phyloP scores from a whole-genome alignment of 1,139 yeast species.

The Meyerozyma guilliermondii region DNA sequence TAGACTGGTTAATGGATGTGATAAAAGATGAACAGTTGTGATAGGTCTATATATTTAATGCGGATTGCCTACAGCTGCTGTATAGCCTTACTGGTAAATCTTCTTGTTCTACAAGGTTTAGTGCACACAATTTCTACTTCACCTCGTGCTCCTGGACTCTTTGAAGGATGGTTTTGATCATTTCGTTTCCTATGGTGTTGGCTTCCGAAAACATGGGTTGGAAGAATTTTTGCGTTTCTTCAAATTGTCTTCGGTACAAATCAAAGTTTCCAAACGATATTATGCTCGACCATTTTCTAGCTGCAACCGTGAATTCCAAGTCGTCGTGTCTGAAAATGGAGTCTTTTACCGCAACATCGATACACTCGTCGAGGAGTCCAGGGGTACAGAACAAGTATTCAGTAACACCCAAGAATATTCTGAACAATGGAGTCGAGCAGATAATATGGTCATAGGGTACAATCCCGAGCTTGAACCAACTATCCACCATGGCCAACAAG shows the following conservation, averaged over 20 bases:
- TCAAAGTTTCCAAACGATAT: conserved; percentile 74
- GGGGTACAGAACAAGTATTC: conserved; percentile 88
- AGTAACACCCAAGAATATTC: conserved; percentile 90
- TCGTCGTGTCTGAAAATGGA: conserved; percentile 80
- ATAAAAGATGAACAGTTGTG: conserved; percentile 84
- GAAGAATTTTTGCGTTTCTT: conserved; percentile 74
- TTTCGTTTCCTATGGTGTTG: conserved; percentile 85
- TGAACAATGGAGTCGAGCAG: conserved; percentile 87
- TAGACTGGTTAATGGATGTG: conserved; percentile 96
- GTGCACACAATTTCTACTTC: background rate
- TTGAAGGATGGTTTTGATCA: conserved; percentile 79
- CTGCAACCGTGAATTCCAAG: conserved; percentile 77
- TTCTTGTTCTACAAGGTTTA: too few relatives aligned
- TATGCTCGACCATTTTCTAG: conserved; percentile 80
- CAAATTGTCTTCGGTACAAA: conserved; percentile 67
- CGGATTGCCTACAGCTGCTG: background rate
- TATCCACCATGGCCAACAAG: conserved; percentile 83
- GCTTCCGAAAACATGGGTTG: conserved; percentile 87
- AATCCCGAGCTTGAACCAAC: conserved; percentile 82
- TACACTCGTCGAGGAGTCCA: conserved; percentile 70
- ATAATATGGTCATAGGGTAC: conserved; percentile 95
- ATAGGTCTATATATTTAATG: background rate
- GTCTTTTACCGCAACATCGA: conserved; percentile 64
- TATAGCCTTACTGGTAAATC: background rate
- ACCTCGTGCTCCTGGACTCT: conserved; percentile 41